A percentile compares a stretch with the other conserved stretches of the same genome.
These are phyloP conservation scores for Lactarius hengduanensis DNA, from an alignment of 768 basidiomycete genomes.

Conservation along the genomic window DNA sequence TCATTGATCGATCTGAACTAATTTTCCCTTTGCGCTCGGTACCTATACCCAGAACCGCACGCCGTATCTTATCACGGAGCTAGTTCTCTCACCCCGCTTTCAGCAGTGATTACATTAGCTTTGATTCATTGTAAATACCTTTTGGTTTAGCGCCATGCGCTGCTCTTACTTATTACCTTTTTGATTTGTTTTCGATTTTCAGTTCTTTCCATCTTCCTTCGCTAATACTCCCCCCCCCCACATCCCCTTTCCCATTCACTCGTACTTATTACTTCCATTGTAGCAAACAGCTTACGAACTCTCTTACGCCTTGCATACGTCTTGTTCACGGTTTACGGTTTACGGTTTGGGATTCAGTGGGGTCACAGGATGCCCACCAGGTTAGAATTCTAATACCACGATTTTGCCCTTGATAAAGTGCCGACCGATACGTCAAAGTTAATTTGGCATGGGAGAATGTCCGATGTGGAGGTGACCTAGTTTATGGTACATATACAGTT, in stretches of 20 bases:
- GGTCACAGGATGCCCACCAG: slow-evolving; percentile 25
- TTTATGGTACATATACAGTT: neutral
- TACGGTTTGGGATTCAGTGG: slow-evolving; percentile 19
- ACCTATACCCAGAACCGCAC: slow-evolving; percentile 28
- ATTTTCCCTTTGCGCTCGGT: slow-evolving; percentile 23
- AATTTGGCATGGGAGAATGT: slow-evolving; percentile 2
- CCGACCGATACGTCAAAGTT: neutral
- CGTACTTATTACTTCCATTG: slow-evolving; percentile 22
- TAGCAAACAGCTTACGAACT: slow-evolving; percentile 28
- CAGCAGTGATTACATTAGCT: slow-evolving; percentile 28
- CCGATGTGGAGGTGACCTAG: neutral
- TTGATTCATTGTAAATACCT: slow-evolving; percentile 27
- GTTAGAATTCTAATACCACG: slow-evolving; percentile 24
- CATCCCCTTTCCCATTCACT: slow-evolving; percentile 17
- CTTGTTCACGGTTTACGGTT: slow-evolving; percentile 11
- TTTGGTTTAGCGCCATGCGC: slow-evolving; percentile 22
- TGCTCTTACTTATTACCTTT: slow-evolving; percentile 31
- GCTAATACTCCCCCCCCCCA: slow-evolving; percentile 21
- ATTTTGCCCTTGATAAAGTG: slow-evolving; percentile 2
- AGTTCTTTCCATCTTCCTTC: slow-evolving; percentile 1
- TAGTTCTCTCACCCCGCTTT: slow-evolving; percentile 23
- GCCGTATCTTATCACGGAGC: slow-evolving; percentile 29
- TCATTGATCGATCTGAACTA: slow-evolving; percentile 23
- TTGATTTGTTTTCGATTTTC: slow-evolving; percentile 16
- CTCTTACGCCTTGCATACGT: slow-evolving; percentile 27